Evolutionary conservation across 768 basidiomycete genomes (phyloP).

Genomic region (Podaxis sp.): DNA sequence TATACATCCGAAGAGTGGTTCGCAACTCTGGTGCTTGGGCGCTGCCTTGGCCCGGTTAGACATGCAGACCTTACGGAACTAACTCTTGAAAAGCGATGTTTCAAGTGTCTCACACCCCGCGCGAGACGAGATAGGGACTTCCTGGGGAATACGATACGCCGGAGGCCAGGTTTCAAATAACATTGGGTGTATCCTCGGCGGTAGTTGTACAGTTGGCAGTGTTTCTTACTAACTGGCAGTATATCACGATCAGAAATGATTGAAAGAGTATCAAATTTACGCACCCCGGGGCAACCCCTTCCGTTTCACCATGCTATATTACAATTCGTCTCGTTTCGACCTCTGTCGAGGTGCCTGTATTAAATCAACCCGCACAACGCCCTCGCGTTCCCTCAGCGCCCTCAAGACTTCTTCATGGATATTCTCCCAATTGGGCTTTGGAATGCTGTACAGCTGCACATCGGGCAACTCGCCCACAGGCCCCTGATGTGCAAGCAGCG

Average conservation of each 20-base stretch:
- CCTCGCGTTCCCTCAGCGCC: background rate
- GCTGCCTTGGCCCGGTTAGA: background rate
- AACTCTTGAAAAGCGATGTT: background rate
- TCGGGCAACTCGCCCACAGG: slow-evolving; percentile 42
- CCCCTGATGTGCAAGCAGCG: slow-evolving; percentile 37
- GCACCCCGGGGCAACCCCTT: background rate
- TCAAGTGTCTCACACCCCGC: background rate
- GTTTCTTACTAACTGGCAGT: background rate
- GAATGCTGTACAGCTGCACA: slow-evolving; percentile 45
- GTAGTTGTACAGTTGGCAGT: background rate
- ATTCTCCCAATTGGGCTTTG: slow-evolving; percentile 36
- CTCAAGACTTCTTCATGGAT: slow-evolving; percentile 11
- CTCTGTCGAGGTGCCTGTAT: slow-evolving; percentile 3
- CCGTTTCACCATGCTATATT: background rate
- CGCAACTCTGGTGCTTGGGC: background rate
- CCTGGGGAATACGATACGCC: background rate
- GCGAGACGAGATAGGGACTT: background rate
- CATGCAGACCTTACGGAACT: background rate
- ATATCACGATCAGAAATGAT: background rate
- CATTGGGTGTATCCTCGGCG: background rate
- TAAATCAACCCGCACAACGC: slow-evolving; percentile 12
- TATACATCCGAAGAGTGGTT: background rate
- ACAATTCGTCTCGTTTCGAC: slow-evolving; percentile 10
- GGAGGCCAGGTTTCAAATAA: background rate
- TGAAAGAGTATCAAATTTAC: background rate